phyloP scores from a whole-genome alignment of 805 yeast genomes.

The Clavispora santaluciae region DNA sequence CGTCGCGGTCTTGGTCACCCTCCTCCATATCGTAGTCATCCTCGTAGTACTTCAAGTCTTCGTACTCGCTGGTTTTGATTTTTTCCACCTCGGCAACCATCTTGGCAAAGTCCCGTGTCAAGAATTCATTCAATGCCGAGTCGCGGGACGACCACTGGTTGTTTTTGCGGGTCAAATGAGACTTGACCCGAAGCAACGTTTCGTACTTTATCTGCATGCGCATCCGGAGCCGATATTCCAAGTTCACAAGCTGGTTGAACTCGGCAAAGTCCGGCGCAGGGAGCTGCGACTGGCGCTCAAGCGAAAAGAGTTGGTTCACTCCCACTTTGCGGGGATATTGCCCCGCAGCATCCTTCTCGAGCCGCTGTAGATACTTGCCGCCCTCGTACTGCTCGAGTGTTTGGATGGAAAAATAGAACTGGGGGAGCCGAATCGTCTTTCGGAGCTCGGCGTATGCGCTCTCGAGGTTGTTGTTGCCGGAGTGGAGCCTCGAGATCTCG shows the following conservation, averaged over 20 bases:
- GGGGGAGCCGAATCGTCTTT: conserved; percentile 23
- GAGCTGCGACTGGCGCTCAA: conserved; percentile 19
- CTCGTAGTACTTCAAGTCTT: conserved; percentile 21
- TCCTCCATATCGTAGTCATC: conserved; percentile 17
- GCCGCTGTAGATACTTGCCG: conserved; percentile 14
- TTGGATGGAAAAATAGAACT: conserved; percentile 22
- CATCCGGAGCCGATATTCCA: conserved; percentile 30
- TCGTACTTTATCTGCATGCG: conserved; percentile 32
- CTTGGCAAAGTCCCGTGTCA: conserved; percentile 21
- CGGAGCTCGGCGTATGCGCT: conserved; percentile 21
- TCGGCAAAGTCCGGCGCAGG: conserved; percentile 26
- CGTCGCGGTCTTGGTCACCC: conserved; percentile 11
- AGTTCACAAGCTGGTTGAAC: conserved; percentile 27
- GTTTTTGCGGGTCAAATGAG: conserved; percentile 26
- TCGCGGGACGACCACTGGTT: conserved; percentile 34
- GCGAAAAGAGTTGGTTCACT: conserved; percentile 24
- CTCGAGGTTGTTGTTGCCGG: conserved; percentile 18
- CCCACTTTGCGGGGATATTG: conserved; percentile 8
- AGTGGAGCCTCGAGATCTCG: conserved; percentile 24
- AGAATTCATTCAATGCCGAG: conserved; percentile 24
- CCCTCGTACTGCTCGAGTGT: conserved; percentile 24
- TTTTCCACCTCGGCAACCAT: conserved; percentile 25
- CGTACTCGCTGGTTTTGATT: conserved; percentile 25
- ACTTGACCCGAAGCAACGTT: conserved; percentile 26
- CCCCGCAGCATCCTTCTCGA: conserved; percentile 13